A percentile compares a stretch with the other conserved stretches of the same genome.
phyloP scores from a whole-genome alignment of 345 rosid genomes.

The Arabidopsis arenosa region DNA sequence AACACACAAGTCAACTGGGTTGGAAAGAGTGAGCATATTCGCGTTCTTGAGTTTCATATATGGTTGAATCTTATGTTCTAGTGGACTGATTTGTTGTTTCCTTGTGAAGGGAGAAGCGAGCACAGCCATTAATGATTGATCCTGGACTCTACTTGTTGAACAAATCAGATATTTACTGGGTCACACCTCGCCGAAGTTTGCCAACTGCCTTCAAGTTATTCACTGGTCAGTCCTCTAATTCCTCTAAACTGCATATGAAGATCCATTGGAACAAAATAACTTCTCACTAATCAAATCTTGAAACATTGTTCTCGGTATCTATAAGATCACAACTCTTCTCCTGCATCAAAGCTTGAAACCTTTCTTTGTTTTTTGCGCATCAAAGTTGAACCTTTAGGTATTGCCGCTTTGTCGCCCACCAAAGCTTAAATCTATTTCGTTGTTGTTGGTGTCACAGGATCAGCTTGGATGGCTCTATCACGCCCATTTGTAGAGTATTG shows the following conservation, averaged over 20 bases:
- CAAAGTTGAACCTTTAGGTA: not conserved
- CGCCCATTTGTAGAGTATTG: slow-evolving; percentile 85
- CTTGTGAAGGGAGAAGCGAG: slow-evolving; percentile 82
- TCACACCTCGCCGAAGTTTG: slow-evolving; percentile 73
- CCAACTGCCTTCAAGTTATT: slow-evolving; percentile 90
- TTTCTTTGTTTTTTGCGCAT: not conserved
- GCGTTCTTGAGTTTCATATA: not conserved
- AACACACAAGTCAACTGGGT: slow-evolving; percentile 89
- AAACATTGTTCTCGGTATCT: slow-evolving; percentile 4
- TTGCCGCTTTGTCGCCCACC: not conserved
- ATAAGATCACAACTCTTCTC: not conserved
- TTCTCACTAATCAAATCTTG: not conserved
- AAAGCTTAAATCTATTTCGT: not conserved
- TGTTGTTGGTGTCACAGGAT: slow-evolving; percentile 59
- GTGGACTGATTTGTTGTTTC: slow-evolving; percentile 25
- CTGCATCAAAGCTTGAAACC: not conserved
- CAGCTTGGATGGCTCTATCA: slow-evolving; percentile 97
- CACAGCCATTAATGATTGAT: slow-evolving; percentile 93
- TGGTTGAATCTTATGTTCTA: not conserved
- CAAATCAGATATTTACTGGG: slow-evolving; percentile 82
- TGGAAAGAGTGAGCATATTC: slow-evolving; percentile 84
- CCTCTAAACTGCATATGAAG: slow-evolving; percentile 5
- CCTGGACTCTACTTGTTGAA: slow-evolving; percentile 84
- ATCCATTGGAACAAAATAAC: not conserved
- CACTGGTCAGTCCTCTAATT: slow-evolving; percentile 65